Percentiles rank a stretch among this genome's conserved stretches.
phyloP scores from a whole-genome alignment of 805 yeast genomes.

The Ogataea ramenticola region DNA sequence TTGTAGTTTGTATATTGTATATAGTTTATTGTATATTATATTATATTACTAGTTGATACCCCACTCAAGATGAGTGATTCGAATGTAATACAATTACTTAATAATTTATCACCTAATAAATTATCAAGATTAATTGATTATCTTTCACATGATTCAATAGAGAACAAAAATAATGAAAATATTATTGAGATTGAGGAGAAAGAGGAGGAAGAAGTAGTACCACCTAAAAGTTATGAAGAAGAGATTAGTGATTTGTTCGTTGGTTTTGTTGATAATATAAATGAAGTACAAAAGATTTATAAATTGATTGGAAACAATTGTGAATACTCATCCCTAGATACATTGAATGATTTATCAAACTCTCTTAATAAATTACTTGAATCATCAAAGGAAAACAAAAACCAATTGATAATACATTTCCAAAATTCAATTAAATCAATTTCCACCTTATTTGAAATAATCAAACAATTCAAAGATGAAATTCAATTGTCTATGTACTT shows the following conservation, averaged over 20 bases:
- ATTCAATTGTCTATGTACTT: background rate
- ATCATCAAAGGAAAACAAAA: conserved; percentile 1
- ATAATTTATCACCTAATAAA: background rate
- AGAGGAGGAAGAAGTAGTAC: background rate
- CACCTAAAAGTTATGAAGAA: background rate
- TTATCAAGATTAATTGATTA: background rate
- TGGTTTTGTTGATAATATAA: no score
- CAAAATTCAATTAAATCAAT: background rate
- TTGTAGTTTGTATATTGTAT: background rate
- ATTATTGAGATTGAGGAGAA: background rate
- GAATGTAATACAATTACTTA: background rate
- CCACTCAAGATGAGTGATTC: background rate
- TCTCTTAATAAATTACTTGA: no score
- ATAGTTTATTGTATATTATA: no score
- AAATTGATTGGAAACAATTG: background rate
- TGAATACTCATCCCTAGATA: background rate
- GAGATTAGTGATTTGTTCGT: background rate
- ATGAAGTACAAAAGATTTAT: background rate
- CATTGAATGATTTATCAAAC: background rate
- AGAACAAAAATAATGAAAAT: background rate
- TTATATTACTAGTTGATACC: no score
- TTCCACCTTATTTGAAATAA: background rate
- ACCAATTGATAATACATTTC: conserved; percentile 10
- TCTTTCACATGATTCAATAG: background rate
- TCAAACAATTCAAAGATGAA: background rate